Percentiles rank a stretch among this genome's conserved stretches.
Conservation (phyloP, 306 rosid genomes). For the Psophocarpus tetragonolobus region DNA sequence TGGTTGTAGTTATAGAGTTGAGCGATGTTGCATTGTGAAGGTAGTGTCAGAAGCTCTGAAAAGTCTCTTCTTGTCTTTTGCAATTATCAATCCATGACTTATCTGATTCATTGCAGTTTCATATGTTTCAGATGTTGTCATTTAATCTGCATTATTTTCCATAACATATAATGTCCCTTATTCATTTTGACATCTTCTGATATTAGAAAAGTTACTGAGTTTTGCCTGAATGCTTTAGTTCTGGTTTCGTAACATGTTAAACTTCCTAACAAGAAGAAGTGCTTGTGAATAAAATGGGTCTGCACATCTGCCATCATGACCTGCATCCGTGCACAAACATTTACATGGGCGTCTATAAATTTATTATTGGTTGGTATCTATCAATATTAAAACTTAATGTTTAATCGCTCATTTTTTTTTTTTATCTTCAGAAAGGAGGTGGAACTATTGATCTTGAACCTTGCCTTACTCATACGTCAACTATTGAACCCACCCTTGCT, state of each 20-base stretch:
- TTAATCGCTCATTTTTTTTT: conserved; percentile 1
- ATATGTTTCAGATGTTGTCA: too few species aligned
- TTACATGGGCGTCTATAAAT: not conserved
- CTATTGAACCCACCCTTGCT: conserved; percentile 97
- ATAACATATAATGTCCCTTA: too few species aligned
- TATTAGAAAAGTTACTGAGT: too few species aligned
- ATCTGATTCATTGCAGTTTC: too few species aligned
- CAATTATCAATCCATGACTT: too few species aligned
- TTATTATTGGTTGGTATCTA: conserved; percentile 4
- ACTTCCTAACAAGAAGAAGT: not conserved
- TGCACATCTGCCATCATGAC: too few species aligned
- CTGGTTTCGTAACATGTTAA: not conserved
- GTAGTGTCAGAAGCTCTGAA: conserved; percentile 40
- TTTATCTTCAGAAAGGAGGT: conserved; percentile 80
- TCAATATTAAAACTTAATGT: conserved; percentile 26
- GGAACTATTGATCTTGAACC: conserved; percentile 96
- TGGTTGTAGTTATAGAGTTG: conserved; percentile 92
- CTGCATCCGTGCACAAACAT: not conserved
- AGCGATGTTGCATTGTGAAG: conserved; percentile 95
- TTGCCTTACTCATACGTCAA: conserved; percentile 87
- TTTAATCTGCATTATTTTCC: too few species aligned
- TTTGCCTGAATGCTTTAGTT: not conserved
- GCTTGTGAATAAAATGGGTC: not conserved
- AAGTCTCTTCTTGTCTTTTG: too few species aligned
- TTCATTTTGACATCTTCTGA: too few species aligned